Conservation (phyloP, 2,329 filamentous ascomycete genomes). For the Cadophora sp. region DNA sequence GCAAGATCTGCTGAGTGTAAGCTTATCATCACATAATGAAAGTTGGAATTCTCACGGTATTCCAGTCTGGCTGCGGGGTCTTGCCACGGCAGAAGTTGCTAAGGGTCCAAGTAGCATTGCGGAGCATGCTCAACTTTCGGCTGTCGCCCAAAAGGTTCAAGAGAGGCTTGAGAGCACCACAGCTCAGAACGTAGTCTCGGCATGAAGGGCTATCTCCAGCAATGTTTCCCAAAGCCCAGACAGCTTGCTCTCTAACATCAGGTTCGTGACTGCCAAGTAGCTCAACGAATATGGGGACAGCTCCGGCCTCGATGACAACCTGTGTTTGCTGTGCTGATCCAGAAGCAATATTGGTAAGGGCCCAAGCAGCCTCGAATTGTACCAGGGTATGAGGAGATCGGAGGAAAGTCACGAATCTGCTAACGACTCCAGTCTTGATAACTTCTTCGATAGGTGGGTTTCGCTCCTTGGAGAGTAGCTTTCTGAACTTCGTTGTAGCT, state of each 20-base stretch:
- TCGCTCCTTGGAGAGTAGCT: conserved; percentile 96
- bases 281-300: conserved; percentile 98
- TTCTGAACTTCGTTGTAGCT: conserved; percentile 97
- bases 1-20: conserved; percentile 73
- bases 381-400: conserved; percentile 97
- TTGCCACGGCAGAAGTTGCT: conserved; percentile 99
- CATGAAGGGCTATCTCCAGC: conserved; percentile 97
- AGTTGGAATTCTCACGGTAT: conserved; percentile 70
- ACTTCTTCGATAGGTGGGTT: conserved; percentile 99
- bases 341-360: conserved; percentile 98
- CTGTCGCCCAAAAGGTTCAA: conserved; percentile 92
- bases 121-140: conserved; percentile 98
- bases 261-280: conserved; percentile 94
- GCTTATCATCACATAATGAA: conserved; percentile 33
- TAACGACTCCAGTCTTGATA: conserved; percentile 98
- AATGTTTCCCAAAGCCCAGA: conserved; percentile 99
- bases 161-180: conserved; percentile 89
- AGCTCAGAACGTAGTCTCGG: conserved; percentile 93
- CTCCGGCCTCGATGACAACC: conserved; percentile 97
- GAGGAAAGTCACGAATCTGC: conserved; percentile 97
- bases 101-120: conserved; percentile 98
- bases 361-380: conserved; percentile 99
- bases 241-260: conserved; percentile 96
- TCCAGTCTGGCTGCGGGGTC: conserved; percentile 98
- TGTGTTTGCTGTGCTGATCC: conserved; percentile 97